Evolutionary conservation across 2,329 filamentous ascomycete species (phyloP).

Genomic region (Neopestalotiopsis sp.): DNA sequence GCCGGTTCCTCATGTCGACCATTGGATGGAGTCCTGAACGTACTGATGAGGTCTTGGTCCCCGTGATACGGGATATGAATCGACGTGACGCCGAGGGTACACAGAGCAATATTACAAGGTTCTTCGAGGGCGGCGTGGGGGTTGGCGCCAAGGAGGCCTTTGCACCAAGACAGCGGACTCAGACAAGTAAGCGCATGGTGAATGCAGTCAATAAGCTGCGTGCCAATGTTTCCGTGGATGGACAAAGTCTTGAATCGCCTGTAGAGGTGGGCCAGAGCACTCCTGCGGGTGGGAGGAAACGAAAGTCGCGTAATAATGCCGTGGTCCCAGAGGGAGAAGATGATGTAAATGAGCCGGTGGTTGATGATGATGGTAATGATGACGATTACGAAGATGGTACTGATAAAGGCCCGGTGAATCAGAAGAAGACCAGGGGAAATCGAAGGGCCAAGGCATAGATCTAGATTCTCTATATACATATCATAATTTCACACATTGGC

Average conservation of each 20-base stretch:
- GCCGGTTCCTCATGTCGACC: constrained; percentile 85
- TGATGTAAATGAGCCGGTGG: constrained; percentile 14
- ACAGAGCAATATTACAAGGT: constrained; percentile 94
- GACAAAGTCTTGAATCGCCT: constrained; percentile 14
- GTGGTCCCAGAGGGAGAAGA: constrained; percentile 28
- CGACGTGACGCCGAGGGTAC: constrained; percentile 85
- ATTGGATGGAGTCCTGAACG: constrained; percentile 92
- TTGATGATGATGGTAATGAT: constrained; percentile 20
- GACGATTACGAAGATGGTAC: constrained; percentile 21
- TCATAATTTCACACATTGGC: neutral
- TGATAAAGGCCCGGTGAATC: neutral
- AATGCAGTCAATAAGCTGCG: constrained; percentile 74
- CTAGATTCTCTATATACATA: neutral
- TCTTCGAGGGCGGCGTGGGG: constrained; percentile 78
- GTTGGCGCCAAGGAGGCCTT: constrained; percentile 70
- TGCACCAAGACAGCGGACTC: constrained; percentile 68
- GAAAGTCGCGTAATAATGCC: constrained; percentile 33
- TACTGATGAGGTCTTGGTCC: constrained; percentile 94
- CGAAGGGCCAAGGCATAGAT: constrained; percentile 16
- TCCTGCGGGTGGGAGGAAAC: constrained; percentile 32
- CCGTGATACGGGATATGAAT: constrained; percentile 96
- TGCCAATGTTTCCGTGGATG: constrained; percentile 49
- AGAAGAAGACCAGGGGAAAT: constrained; percentile 15
- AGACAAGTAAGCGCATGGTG: constrained; percentile 77
- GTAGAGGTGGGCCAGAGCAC: constrained; percentile 23